A percentile compares a stretch with the other conserved stretches of the same genome.
Conservation (phyloP, 495 filamentous ascomycete genomes). For the Acidiella bohemica region DNA sequence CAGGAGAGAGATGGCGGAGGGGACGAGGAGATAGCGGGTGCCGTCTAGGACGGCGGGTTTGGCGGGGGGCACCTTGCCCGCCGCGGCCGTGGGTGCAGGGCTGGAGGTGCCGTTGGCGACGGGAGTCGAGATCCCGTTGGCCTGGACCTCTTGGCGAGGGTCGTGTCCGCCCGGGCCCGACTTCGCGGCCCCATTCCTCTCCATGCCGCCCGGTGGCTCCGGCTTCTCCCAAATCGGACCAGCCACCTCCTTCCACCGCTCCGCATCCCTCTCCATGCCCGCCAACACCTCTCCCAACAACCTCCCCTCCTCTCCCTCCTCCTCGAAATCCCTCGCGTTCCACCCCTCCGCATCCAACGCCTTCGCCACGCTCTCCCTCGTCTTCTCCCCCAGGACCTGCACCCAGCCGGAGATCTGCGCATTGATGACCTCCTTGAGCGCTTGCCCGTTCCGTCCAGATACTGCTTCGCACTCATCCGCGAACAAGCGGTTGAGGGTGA, state of each 20-base stretch:
- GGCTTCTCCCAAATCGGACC: slow-evolving; percentile 13
- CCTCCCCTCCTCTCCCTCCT: slow-evolving; percentile 46
- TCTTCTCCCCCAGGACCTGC: slow-evolving; percentile 53
- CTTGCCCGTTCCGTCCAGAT: slow-evolving; percentile 70
- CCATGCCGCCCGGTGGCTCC: slow-evolving; percentile 12
- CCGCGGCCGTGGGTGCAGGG: neutral
- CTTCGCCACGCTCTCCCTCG: slow-evolving; percentile 66
- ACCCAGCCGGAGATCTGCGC: slow-evolving; percentile 87
- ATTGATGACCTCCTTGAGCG: slow-evolving; percentile 78
- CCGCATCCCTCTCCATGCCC: slow-evolving; percentile 66
- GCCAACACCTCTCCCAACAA: slow-evolving; percentile 56
- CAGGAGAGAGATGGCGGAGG: slow-evolving; percentile 66
- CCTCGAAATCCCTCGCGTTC: slow-evolving; percentile 75
- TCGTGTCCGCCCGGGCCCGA: no score
- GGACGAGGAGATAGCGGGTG: slow-evolving; percentile 72
- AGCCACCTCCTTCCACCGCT: slow-evolving; percentile 56
- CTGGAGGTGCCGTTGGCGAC: slow-evolving; percentile 14
- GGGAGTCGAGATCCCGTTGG: slow-evolving; percentile 9
- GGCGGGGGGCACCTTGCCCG: neutral
- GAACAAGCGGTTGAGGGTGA: slow-evolving; percentile 84
- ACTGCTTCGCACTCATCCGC: slow-evolving; percentile 95
- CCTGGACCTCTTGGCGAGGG: no score
- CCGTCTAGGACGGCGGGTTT: slow-evolving; percentile 60
- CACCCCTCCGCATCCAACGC: slow-evolving; percentile 83
- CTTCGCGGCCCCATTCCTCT: slow-evolving; percentile 2